phyloP scores from a whole-genome alignment of 2,329 filamentous ascomycete genomes.

The Cladosporium sp. region DNA sequence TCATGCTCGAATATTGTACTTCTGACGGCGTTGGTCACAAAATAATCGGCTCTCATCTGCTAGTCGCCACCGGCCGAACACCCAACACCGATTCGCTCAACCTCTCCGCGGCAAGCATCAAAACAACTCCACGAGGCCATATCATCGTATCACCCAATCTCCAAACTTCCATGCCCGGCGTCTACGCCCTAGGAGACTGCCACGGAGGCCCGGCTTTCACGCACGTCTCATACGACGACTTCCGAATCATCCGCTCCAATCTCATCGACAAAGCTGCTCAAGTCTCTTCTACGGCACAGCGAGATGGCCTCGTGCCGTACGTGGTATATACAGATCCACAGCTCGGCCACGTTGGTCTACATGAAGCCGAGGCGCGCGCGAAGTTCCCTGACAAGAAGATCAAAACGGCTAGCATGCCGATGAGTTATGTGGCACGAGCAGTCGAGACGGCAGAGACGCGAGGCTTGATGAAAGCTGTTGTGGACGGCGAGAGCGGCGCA shows the following conservation, averaged over 20 bases:
- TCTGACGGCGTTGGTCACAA: conserved; percentile 21
- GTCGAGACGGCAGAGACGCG: conserved; percentile 50
- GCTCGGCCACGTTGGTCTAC: conserved; percentile 49
- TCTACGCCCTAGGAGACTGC: conserved; percentile 51
- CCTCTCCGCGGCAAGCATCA: conserved; percentile 39
- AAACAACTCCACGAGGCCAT: conserved; percentile 40
- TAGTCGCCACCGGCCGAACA: conserved; percentile 47
- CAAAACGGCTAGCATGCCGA: conserved; percentile 48
- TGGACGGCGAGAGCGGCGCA: conserved; percentile 45
- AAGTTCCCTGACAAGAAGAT: conserved; percentile 25
- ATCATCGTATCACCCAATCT: conserved; percentile 44
- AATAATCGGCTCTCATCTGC: conserved; percentile 42
- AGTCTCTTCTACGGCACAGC: conserved; percentile 23
- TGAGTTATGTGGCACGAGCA: conserved; percentile 48
- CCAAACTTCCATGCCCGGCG: conserved; percentile 38
- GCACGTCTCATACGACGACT: conserved; percentile 56
- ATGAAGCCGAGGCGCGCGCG: conserved; percentile 38
- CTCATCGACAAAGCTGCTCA: conserved; percentile 31
- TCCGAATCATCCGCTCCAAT: conserved; percentile 48
- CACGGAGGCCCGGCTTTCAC: conserved; percentile 53
- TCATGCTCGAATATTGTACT: conserved; percentile 13
- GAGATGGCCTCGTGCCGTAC: conserved; percentile 41
- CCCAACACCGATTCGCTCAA: conserved; percentile 49
- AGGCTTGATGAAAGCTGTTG: conserved; percentile 51
- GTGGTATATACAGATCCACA: conserved; percentile 53